Evolutionary conservation across 2,329 filamentous ascomycete genomes (phyloP).

Genomic region (Diaporthe ilicicola): DNA sequence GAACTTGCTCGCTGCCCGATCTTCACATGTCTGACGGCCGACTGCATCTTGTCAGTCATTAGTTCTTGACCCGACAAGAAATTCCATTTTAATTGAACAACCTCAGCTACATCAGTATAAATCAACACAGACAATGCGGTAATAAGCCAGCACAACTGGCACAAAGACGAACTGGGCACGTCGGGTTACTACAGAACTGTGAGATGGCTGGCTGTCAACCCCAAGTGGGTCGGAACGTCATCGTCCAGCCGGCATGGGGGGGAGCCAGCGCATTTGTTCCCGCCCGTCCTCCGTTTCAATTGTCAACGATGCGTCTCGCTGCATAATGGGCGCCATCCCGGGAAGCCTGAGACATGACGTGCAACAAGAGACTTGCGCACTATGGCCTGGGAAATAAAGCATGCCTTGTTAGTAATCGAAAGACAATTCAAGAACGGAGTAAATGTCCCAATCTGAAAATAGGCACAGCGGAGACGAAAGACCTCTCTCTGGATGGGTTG

Average conservation of each 20-base stretch:
- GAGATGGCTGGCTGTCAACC: background rate
- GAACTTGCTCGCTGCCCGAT: background rate
- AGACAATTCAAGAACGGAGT: background rate
- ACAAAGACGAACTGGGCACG: background rate
- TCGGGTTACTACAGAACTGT: background rate
- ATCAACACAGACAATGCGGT: background rate
- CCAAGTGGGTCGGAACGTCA: conserved; percentile 20
- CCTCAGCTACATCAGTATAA: too few relatives aligned
- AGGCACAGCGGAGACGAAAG: background rate
- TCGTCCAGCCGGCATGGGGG: background rate
- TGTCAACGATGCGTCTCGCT: conserved; percentile 8
- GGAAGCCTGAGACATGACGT: conserved; percentile 20
- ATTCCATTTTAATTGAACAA: background rate
- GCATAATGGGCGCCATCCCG: conserved; percentile 3
- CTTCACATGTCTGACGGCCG: conserved; percentile 6
- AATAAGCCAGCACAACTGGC: too few relatives aligned
- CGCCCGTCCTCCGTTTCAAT: conserved; percentile 22
- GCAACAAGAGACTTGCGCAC: conserved; percentile 4
- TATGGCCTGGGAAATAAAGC: background rate
- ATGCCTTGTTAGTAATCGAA: background rate
- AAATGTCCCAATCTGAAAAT: background rate
- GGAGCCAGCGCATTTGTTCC: background rate
- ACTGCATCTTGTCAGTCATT: background rate
- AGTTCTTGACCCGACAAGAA: background rate
- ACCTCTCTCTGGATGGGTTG: background rate